Evolutionary conservation across 352 stramenopile species (phyloP).

Genomic region (Saprolegnia parasitica): DNA sequence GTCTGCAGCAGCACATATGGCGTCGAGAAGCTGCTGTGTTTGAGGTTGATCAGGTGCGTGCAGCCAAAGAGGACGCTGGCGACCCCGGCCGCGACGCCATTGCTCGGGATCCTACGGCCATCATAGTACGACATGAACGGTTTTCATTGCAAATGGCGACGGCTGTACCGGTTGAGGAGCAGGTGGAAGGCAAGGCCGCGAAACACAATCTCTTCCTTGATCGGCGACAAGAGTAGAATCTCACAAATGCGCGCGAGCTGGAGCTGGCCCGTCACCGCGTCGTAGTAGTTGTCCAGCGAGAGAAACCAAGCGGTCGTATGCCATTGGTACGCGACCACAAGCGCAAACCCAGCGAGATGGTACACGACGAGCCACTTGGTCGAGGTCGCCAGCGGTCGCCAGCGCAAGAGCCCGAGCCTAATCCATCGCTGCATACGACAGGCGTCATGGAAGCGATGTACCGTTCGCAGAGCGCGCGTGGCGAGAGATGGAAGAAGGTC

Average conservation of each 20-base stretch:
- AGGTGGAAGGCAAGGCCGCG: constrained; percentile 21
- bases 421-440: background rate
- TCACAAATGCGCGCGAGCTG: constrained; percentile 10
- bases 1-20: constrained; percentile 14
- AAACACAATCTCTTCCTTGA: constrained; percentile 29
- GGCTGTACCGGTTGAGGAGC: constrained; percentile 15
- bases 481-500: constrained; percentile 15
- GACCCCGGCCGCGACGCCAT: background rate
- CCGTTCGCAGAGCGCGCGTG: background rate
- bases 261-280: background rate
- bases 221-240: constrained; percentile 24
- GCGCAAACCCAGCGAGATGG: constrained; percentile 19
- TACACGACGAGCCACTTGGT: constrained; percentile 8
- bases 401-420: background rate
- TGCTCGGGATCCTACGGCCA: background rate
- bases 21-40: constrained; percentile 18
- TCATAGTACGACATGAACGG: background rate
- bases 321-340: background rate
- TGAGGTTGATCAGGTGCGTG: constrained; percentile 26
- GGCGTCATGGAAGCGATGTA: background rate
- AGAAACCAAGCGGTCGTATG: constrained; percentile 5
- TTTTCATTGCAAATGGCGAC: background rate
- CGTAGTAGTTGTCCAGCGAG: constrained; percentile 17
- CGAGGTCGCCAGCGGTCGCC: background rate
- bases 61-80: constrained; percentile 23